Base-by-base conservation (phyloP, 441 rosid species). In the California macrophylla region DNA sequence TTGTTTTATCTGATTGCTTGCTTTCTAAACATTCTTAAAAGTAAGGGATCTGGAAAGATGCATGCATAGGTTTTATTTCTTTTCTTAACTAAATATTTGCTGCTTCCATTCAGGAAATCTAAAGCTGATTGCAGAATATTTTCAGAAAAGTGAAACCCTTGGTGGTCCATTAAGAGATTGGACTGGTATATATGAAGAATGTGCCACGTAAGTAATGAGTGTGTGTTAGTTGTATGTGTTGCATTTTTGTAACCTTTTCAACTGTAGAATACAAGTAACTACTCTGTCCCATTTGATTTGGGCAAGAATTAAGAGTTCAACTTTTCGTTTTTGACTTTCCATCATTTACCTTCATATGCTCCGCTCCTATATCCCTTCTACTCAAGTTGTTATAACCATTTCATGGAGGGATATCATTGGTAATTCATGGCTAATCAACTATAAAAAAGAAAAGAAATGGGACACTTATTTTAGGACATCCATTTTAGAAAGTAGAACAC, bases 161-260 rank as follows among this genome's bases (percentile, higher is more conserved):
- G 96, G 98, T 32, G 91, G 93, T 71, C 84, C 89, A 50, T 68
- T 85, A 30, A 85, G 82, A 66, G 98, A 93, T 71, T 93, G 97
- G 98, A 78, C 91, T 73, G 97, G 95, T 64, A 85, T 93, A 42
- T 93, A 91, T 32, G 88, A 93, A 81, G 98, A 91, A 82, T 93
- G 98, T 71, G 74, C 90, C 29, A 84, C 67, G 98, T 93, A 82
- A 87, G 94, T 81, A 70, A n/a, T 7, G 32, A 30, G 54, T 69
- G 62, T 67, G 15, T 23, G 3, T 34, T 23, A 69, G 10, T 36
- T 64, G 26, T 18, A 52, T 34, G 34, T 15, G 21, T 24, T n/a
- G 16, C 63, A 47, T 28, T 34, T 32, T 21, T n/a, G 15, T 0
- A 64, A 32, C 40, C 1, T 36, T 36, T 36, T 7, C 5, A 45